Conservation (phyloP, 1,284 basidiomycete species). For the Rugosomyces carneus region DNA sequence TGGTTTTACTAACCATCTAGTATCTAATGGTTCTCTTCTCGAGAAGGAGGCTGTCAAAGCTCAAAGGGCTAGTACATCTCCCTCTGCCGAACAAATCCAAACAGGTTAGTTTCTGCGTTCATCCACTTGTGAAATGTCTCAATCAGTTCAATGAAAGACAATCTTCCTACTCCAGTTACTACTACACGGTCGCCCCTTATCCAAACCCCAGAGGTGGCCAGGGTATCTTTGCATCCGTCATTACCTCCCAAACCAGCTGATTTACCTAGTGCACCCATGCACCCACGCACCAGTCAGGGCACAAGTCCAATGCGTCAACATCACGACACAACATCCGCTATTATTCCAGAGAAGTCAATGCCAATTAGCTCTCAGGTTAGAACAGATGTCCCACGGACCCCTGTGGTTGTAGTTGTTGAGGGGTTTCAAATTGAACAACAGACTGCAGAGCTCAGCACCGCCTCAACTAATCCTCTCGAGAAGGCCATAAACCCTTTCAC, state of each 20-base stretch:
- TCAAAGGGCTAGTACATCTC: background rate
- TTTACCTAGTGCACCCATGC: slow-evolving; percentile 16
- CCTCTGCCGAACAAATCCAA: background rate
- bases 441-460: slow-evolving; percentile 15
- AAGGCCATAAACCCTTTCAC: slow-evolving; percentile 14
- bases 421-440: slow-evolving; percentile 8
- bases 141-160: slow-evolving; percentile 10
- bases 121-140: too few relatives aligned
- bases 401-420: background rate
- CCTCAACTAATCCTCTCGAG: slow-evolving; percentile 11
- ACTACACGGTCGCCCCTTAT: slow-evolving; percentile 12
- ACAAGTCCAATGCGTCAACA: slow-evolving; percentile 21
- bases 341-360: slow-evolving; percentile 3
- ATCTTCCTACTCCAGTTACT: slow-evolving; percentile 6
- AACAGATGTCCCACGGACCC: background rate
- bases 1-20: slow-evolving; percentile 1
- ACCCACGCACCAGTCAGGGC: slow-evolving; percentile 13
- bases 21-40: background rate
- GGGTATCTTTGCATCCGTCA: slow-evolving; percentile 36
- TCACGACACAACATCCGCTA: slow-evolving; percentile 12
- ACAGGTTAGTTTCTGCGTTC: slow-evolving; percentile 11
- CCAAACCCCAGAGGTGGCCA: slow-evolving; percentile 12
- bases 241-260: slow-evolving; percentile 42
- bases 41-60: background rate
- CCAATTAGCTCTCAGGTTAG: background rate